These are phyloP conservation scores for Apiospora saccharicola DNA, from an alignment of 2,329 filamentous ascomycete species.

Conservation along the genomic window DNA sequence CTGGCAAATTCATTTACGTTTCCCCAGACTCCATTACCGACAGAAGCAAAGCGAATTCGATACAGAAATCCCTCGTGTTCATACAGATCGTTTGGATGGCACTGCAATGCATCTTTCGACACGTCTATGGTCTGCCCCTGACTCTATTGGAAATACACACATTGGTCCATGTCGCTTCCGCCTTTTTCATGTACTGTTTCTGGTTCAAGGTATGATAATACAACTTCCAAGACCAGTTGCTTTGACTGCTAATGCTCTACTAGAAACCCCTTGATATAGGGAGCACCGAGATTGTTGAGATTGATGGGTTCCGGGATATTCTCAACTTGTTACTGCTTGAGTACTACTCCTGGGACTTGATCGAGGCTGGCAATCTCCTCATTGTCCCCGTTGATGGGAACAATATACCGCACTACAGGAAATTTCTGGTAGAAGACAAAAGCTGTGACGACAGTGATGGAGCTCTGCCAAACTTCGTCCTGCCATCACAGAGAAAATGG, in stretches of 20 bases:
- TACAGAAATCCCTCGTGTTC: background rate
- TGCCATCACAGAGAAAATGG: too few relatives aligned
- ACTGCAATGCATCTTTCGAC: background rate
- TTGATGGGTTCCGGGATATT: background rate
- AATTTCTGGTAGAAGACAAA: too few relatives aligned
- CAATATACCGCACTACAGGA: too few relatives aligned
- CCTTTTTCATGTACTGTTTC: background rate
- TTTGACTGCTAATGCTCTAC: too few relatives aligned
- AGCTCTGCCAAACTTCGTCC: too few relatives aligned
- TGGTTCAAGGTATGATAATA: background rate
- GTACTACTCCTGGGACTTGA: too few relatives aligned
- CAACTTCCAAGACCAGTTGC: too few relatives aligned
- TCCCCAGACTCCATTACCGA: background rate
- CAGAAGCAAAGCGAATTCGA: background rate
- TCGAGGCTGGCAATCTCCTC: too few relatives aligned
- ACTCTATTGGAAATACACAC: background rate
- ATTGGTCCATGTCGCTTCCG: background rate
- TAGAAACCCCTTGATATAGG: background rate
- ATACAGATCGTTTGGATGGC: background rate
- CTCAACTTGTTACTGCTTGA: background rate
- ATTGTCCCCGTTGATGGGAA: too few relatives aligned
- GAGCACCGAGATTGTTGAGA: background rate
- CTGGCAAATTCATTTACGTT: background rate
- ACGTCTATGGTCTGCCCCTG: background rate
- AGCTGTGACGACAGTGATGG: too few relatives aligned